These are phyloP conservation scores for Telfairia occidentalis DNA, from an alignment of 331 rosid species.

Conservation along the genomic window DNA sequence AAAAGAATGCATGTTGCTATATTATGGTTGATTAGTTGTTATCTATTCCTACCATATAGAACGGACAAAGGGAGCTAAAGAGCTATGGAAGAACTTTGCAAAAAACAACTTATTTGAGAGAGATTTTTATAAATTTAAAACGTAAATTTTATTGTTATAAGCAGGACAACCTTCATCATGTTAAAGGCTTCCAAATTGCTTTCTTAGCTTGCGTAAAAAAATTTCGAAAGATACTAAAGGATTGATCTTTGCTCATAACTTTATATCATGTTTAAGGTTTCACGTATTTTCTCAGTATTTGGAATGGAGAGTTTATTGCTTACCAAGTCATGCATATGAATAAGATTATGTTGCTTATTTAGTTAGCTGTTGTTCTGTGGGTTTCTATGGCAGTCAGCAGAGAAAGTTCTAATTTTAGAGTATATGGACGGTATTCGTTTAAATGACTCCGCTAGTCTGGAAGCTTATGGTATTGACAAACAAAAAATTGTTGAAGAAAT, in stretches of 20 bases:
- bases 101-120: neutral
- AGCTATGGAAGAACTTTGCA: neutral
- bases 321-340: neutral
- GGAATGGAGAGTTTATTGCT: conserved; percentile 1
- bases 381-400: conserved; percentile 63
- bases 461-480: conserved; percentile 68
- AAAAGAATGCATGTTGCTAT: neutral
- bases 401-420: conserved; percentile 73
- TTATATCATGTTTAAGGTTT: neutral
- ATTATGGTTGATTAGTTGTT: neutral
- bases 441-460: conserved; percentile 64
- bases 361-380: conserved; percentile 14
- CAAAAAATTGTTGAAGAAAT: conserved; percentile 83
- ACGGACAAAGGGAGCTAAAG: neutral
- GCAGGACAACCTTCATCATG: neutral
- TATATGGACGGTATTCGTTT: conserved; percentile 96
- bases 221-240: neutral
- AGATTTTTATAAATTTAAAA: too few relatives aligned
- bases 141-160: neutral
- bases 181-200: neutral
- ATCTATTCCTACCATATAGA: neutral
- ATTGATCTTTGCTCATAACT: conserved; percentile 1
- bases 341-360: neutral
- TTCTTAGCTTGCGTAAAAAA: neutral
- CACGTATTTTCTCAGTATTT: neutral